Evolutionary conservation across 169 alveolate genomes (phyloP).

Genomic region (Perkinsus chesapeaki): DNA sequence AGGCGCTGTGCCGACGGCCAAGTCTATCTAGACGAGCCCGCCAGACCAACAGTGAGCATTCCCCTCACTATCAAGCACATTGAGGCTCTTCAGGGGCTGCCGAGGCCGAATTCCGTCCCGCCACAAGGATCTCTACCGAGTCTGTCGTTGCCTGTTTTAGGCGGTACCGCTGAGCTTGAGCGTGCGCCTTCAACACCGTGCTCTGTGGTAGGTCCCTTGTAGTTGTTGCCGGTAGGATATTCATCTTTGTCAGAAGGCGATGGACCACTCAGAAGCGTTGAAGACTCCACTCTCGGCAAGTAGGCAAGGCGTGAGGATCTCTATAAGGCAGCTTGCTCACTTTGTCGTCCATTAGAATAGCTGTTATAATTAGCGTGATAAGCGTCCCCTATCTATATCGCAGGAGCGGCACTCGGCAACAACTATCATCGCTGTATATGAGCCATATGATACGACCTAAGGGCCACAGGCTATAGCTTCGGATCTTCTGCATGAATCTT

Average conservation of each 20-base stretch:
- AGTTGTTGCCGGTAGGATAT: background rate
- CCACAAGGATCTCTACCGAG: background rate
- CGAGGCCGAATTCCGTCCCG: background rate
- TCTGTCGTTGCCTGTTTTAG: background rate
- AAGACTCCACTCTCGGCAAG: background rate
- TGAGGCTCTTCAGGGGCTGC: too few relatives aligned
- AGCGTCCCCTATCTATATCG: too few relatives aligned
- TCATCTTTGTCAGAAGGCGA: background rate
- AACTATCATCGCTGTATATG: too few relatives aligned
- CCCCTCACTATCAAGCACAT: too few relatives aligned
- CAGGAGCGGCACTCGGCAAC: too few relatives aligned
- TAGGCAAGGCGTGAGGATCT: background rate
- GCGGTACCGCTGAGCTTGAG: background rate
- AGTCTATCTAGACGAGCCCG: background rate
- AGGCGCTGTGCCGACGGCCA: background rate
- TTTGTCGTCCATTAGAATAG: too few relatives aligned
- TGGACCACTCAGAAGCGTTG: background rate
- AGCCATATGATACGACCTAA: too few relatives aligned
- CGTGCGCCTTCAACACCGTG: background rate
- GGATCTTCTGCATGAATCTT: too few relatives aligned
- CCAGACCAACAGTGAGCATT: background rate
- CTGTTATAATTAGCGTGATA: too few relatives aligned
- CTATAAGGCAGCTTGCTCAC: background rate
- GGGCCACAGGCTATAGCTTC: too few relatives aligned
- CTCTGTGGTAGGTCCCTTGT: background rate